Percentiles rank a stretch among this genome's conserved stretches.
Evolutionary conservation across 1,284 basidiomycete genomes (phyloP).

Genomic region (Ustilago shanxiensis): DNA sequence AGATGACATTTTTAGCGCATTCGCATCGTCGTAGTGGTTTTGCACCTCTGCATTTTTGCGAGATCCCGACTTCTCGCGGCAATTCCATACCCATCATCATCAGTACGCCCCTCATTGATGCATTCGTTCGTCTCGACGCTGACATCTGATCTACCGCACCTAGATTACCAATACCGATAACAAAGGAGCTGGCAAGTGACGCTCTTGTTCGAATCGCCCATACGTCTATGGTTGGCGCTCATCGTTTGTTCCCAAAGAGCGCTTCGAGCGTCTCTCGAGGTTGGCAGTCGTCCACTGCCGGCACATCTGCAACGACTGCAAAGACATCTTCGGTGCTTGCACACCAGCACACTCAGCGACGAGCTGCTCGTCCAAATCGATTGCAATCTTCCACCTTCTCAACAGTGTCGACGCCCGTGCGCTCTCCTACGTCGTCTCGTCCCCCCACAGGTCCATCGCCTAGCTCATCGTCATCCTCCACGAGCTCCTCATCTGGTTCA

Average conservation of each 20-base stretch:
- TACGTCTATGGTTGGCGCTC: slow-evolving; percentile 32
- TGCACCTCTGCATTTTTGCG: not conserved
- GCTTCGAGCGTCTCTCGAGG: slow-evolving; percentile 39
- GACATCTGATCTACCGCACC: too few species aligned
- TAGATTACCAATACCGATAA: too few species aligned
- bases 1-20: not conserved
- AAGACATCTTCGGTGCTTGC: slow-evolving; percentile 12
- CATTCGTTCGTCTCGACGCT: not conserved
- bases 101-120: not conserved
- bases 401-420: slow-evolving; percentile 14
- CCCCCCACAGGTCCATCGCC: slow-evolving; percentile 18
- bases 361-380: slow-evolving; percentile 1
- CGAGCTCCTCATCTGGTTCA: slow-evolving; percentile 23
- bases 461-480: slow-evolving; percentile 33
- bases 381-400: slow-evolving; percentile 17
- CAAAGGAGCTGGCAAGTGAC: not conserved
- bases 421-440: slow-evolving; percentile 21
- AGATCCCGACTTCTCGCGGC: not conserved
- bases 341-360: slow-evolving; percentile 1
- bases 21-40: not conserved
- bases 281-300: slow-evolving; percentile 17
- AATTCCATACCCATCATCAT: not conserved
- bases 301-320: slow-evolving; percentile 8
- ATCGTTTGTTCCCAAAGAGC: slow-evolving; percentile 25
- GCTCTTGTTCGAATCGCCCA: not conserved